Evolutionary conservation across 306 rosid species (phyloP).

Genomic region (Carpinus fangiana): DNA sequence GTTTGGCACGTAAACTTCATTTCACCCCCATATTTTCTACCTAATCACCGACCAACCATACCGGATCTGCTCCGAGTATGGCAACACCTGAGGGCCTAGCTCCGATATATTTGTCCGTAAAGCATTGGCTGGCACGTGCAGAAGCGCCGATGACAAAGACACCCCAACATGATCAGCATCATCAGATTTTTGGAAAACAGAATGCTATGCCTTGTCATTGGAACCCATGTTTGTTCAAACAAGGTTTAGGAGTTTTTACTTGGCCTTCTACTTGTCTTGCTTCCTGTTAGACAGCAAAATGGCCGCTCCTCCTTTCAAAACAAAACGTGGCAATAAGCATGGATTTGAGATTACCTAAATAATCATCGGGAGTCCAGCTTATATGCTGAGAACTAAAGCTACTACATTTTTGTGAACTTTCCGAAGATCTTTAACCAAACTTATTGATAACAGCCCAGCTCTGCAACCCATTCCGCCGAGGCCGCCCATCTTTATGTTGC

Average conservation of each 20-base stretch:
- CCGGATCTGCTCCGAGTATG: conserved; percentile 56
- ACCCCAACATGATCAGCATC: conserved; percentile 49
- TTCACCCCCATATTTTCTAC: conserved; percentile 35
- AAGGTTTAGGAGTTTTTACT: conserved; percentile 62
- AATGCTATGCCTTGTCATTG: conserved; percentile 51
- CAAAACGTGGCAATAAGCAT: conserved; percentile 56
- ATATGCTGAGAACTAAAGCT: conserved; percentile 69
- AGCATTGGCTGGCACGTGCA: conserved; percentile 57
- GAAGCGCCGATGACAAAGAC: conserved; percentile 46
- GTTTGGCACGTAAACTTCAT: conserved; percentile 43
- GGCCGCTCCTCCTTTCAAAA: conserved; percentile 76
- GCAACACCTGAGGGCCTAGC: conserved; percentile 61
- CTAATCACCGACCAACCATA: conserved; percentile 41
- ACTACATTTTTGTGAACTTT: conserved; percentile 55
- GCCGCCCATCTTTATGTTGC: conserved; percentile 55
- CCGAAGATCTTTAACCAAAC: conserved; percentile 59
- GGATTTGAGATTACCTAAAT: conserved; percentile 48
- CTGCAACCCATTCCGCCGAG: conserved; percentile 83
- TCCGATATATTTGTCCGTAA: conserved; percentile 46
- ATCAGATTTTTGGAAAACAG: conserved; percentile 57
- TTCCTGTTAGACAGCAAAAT: conserved; percentile 58
- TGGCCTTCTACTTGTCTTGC: conserved; percentile 46
- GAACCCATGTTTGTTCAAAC: conserved; percentile 63
- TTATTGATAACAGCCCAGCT: conserved; percentile 62
- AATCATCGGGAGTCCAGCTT: conserved; percentile 58